These are phyloP conservation scores for Cucumis melo DNA, from an alignment of 306 rosid genomes.

Conservation along the genomic window DNA sequence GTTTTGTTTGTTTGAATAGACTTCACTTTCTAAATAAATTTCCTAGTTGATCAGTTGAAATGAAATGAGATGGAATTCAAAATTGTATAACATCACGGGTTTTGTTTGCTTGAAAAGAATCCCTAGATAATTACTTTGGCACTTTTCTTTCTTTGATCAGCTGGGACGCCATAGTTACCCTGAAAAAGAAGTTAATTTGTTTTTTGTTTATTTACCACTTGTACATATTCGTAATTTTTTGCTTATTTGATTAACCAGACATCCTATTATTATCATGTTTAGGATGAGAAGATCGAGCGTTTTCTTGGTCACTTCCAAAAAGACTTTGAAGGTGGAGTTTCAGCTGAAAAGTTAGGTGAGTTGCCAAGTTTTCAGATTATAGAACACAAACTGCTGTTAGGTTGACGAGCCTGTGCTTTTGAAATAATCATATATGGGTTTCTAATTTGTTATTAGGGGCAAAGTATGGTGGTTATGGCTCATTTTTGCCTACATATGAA, in stretches of 20 bases:
- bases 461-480: constrained; percentile 60
- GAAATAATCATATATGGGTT: constrained; percentile 19
- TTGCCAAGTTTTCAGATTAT: constrained; percentile 12
- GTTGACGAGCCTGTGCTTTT: constrained; percentile 12
- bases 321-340: constrained; percentile 58
- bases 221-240: not conserved
- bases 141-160: not conserved
- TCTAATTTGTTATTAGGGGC: constrained; percentile 46
- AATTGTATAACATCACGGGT: too few species aligned
- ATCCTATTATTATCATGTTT: not conserved
- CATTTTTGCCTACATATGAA: constrained; percentile 53
- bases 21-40: too few species aligned
- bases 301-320: constrained; percentile 65
- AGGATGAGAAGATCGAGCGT: constrained; percentile 47
- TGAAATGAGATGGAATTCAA: too few species aligned
- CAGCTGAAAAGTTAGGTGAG: constrained; percentile 65
- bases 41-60: too few species aligned
- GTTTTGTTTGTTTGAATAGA: too few species aligned
- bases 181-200: not conserved
- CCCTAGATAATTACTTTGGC: not conserved
- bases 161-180: not conserved
- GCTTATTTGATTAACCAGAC: not conserved
- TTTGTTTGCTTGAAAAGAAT: not conserved
- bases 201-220: not conserved
- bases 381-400: constrained; percentile 12